Evolutionary conservation across 345 rosid species (phyloP).

Genomic region (Carallia pectinifolia): DNA sequence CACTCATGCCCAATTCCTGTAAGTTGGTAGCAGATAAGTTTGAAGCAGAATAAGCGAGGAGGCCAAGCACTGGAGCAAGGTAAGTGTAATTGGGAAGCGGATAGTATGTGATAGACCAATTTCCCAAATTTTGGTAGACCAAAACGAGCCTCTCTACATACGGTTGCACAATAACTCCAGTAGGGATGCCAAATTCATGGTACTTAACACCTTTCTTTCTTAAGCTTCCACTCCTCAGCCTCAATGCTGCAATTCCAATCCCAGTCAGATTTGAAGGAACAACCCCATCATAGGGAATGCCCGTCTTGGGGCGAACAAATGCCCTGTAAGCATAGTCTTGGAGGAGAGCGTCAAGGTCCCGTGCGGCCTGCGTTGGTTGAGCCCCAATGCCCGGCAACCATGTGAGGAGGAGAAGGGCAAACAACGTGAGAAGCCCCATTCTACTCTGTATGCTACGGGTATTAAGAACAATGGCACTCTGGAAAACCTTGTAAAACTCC

Average conservation of each 20-base stretch:
- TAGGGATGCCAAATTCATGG: conserved; percentile 60
- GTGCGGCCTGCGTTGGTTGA: conserved; percentile 32
- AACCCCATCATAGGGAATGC: conserved; percentile 49
- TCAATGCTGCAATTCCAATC: conserved; percentile 65
- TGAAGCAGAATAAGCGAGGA: conserved; percentile 73
- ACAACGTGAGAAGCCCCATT: conserved; percentile 65
- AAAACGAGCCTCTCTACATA: conserved; percentile 81
- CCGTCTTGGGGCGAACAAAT: conserved; percentile 70
- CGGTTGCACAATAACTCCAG: conserved; percentile 45
- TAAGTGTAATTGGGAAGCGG: conserved; percentile 48
- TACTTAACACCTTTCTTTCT: conserved; percentile 50
- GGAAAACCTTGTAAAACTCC: neutral
- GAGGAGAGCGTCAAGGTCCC: conserved; percentile 73
- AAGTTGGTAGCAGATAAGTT: conserved; percentile 62
- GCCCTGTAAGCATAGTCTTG: conserved; percentile 78
- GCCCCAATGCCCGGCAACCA: conserved; percentile 33
- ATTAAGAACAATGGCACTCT: conserved; percentile 30
- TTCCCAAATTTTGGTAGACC: conserved; percentile 86
- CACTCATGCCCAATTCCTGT: conserved; percentile 40
- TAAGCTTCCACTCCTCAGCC: conserved; percentile 87
- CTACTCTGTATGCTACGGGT: conserved; percentile 32
- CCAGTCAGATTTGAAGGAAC: conserved; percentile 73
- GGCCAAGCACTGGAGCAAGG: conserved; percentile 77
- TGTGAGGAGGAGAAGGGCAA: conserved; percentile 22
- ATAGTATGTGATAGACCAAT: conserved; percentile 68